These are phyloP conservation scores for Crucibulum cyathiforme DNA, from an alignment of 1,284 basidiomycete genomes.

Conservation along the genomic window DNA sequence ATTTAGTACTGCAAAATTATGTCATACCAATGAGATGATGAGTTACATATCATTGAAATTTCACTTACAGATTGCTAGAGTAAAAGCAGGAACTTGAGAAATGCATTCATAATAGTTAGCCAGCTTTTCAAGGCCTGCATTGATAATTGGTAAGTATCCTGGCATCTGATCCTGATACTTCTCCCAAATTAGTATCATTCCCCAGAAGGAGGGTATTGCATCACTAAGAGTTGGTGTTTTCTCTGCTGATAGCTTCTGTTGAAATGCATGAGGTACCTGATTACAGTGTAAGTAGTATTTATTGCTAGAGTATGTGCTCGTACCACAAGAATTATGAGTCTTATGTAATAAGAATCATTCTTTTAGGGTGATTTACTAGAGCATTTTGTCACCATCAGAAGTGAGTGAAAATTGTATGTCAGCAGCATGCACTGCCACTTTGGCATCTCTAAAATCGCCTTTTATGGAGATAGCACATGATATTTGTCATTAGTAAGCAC, in stretches of 20 bases:
- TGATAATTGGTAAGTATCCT: neutral
- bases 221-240: constrained; percentile 7
- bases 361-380: no score
- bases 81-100: neutral
- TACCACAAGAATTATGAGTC: no score
- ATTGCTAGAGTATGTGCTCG: no score
- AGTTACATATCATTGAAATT: neutral
- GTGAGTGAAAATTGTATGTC: no score
- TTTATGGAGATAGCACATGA: no score
- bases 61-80: neutral
- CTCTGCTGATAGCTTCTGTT: constrained; percentile 7
- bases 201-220: constrained; percentile 1
- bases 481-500: no score
- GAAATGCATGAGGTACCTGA: constrained; percentile 14
- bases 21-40: neutral
- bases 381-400: no score
- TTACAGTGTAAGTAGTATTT: constrained; percentile 1
- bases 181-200: neutral
- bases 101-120: neutral
- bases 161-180: neutral
- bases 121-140: neutral
- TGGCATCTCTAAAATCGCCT: no score
- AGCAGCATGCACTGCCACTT: no score
- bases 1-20: neutral
- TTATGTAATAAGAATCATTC: no score